These are phyloP conservation scores for Paraphysoderma sedebokerense DNA, from an alignment of 371 early-diverging fungal species.

Conservation along the genomic window DNA sequence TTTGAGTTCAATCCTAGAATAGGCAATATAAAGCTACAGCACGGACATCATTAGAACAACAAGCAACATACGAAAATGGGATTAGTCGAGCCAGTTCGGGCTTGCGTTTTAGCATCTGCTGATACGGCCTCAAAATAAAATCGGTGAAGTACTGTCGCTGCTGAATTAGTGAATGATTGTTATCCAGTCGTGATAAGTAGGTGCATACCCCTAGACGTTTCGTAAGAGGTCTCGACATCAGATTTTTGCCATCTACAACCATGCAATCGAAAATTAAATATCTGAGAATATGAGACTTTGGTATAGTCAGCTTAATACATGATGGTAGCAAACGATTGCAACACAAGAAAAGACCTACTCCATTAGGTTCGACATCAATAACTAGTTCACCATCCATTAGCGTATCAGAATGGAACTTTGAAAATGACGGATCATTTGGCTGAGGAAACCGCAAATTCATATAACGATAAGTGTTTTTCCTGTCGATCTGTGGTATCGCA, in stretches of 20 bases:
- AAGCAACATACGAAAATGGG: conserved; percentile 41
- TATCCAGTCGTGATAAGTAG: neutral
- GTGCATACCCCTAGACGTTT: conserved; percentile 43
- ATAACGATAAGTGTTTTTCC: conserved; percentile 39
- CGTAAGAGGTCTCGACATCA: conserved; percentile 38
- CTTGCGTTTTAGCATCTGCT: conserved; percentile 7
- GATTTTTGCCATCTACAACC: conserved; percentile 31
- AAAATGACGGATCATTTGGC: conserved; percentile 21
- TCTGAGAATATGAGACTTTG: conserved; percentile 11
- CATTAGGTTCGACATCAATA: conserved; percentile 29
- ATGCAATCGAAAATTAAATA: conserved; percentile 53
- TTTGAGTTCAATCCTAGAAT: conserved; percentile 45
- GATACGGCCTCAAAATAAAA: conserved; percentile 33
- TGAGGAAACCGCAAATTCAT: conserved; percentile 35
- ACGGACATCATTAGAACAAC: neutral
- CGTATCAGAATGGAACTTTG: conserved; percentile 46
- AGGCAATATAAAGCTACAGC: neutral
- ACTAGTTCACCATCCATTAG: conserved; percentile 64
- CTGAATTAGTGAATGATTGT: neutral
- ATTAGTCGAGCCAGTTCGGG: conserved; percentile 20
- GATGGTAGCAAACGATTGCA: neutral
- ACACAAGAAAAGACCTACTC: conserved; percentile 13
- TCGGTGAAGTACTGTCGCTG: neutral
- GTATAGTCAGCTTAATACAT: neutral
- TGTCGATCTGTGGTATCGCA: conserved; percentile 33